These are phyloP conservation scores for Cystobasidiaceae sp. DNA, from an alignment of 1,284 basidiomycete genomes.

Conservation along the genomic window DNA sequence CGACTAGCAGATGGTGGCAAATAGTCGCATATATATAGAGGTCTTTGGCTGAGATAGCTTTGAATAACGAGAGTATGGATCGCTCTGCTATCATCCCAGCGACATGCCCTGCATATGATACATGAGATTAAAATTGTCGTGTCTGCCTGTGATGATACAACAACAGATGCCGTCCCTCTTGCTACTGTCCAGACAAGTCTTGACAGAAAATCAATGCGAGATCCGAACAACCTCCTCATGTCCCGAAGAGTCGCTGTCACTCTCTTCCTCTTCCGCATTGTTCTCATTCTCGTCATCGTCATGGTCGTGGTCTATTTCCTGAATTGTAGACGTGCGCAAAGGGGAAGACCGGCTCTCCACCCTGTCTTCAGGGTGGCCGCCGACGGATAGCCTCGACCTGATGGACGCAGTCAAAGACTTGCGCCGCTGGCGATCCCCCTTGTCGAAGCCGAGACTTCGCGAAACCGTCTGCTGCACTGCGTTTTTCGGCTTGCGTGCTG, in stretches of 20 bases:
- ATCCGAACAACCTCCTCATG: too few relatives aligned
- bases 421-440: neutral
- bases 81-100: too few relatives aligned
- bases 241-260: conserved; percentile 16
- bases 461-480: conserved; percentile 19
- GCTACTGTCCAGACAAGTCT: too few relatives aligned
- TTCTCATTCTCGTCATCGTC: neutral
- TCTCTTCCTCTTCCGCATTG: neutral
- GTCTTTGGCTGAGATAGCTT: too few relatives aligned
- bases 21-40: too few relatives aligned
- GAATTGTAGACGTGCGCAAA: conserved; percentile 2
- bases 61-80: too few relatives aligned
- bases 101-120: too few relatives aligned
- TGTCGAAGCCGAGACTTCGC: neutral
- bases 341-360: conserved; percentile 14
- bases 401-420: conserved; percentile 1
- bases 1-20: too few relatives aligned
- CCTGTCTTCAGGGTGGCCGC: neutral
- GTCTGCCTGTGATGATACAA: too few relatives aligned
- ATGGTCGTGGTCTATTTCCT: neutral
- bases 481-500: conserved; percentile 36
- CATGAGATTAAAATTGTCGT: too few relatives aligned
- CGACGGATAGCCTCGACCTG: conserved; percentile 6
- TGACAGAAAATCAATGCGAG: too few relatives aligned
- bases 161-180: too few relatives aligned